phyloP scores from a whole-genome alignment of 305 asterid species.

The Ilex paraguariensis region DNA sequence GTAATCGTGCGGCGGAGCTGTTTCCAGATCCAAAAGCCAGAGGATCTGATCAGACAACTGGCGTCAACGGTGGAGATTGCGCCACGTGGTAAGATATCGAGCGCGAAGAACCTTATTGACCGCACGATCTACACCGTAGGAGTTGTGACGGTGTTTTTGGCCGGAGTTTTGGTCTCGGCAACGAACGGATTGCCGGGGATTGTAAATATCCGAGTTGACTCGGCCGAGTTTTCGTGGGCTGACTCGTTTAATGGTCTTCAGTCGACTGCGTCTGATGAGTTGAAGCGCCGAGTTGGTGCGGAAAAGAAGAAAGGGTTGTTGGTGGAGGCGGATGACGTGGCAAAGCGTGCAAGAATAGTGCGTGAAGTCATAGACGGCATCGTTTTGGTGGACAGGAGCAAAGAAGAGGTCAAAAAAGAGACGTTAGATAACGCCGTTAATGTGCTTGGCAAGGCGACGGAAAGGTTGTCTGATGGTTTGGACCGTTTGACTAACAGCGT shows the following conservation, averaged over 20 bases:
- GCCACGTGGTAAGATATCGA: not conserved
- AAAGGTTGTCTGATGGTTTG: not conserved
- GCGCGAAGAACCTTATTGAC: not conserved
- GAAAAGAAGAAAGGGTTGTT: not conserved
- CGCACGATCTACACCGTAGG: not conserved
- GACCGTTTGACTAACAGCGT: not conserved
- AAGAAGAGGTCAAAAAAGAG: not conserved
- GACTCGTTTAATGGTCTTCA: not conserved
- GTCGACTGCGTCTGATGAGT: not conserved
- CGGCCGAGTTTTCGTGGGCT: conserved; percentile 2
- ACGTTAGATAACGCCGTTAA: not conserved
- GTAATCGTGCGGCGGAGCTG: not conserved
- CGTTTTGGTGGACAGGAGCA: not conserved
- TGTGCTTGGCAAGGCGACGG: not conserved
- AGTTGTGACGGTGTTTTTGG: not conserved
- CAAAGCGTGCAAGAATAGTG: not conserved
- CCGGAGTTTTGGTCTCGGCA: not conserved
- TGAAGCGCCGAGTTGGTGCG: not conserved
- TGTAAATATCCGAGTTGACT: not conserved
- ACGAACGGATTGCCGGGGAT: not conserved
- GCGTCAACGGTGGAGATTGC: not conserved
- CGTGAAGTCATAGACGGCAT: not conserved
- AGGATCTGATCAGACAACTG: not conserved
- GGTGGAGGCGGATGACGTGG: not conserved
- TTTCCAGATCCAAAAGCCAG: not conserved